Base-by-base conservation (phyloP, 768 basidiomycete genomes). In the Dacryopinax primogenitus region DNA sequence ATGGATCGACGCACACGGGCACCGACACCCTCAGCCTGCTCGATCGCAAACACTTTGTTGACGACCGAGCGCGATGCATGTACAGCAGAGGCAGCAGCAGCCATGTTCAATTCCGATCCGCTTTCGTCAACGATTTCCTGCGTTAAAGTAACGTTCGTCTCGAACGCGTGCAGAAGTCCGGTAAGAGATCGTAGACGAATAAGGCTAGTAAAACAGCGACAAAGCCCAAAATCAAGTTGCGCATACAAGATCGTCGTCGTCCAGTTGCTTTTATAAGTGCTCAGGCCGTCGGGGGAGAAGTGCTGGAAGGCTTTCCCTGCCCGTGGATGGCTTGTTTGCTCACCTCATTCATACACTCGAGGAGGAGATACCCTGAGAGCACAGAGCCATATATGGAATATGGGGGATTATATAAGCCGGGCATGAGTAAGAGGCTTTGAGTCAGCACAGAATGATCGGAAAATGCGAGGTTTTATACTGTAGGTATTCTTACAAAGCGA, bases 1-100 rank as follows among this genome's bases (percentile, higher is more conserved):
- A 97, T 96, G 41, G 87, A 89, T 62, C 95, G 80, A 66, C 92
- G 82, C 23, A 97, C 95, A 62, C 80, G 78, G 18, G 88, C 93
- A 4, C 91, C 91, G 1, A 77, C 87, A 9, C 93, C 87, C 78
- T 89, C 89, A 11, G 84, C 76, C 1, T 83, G 85, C 72, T 91
- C 90, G 18, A 86, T 77, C 0, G 93, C 86, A 12, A 87, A 77
- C 1, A 94, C 88, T 65, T 83, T 85, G 75, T 92, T 88, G 67
- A 84, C 72, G 23, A 92, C 86, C n/a, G 72, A 76, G 35, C 92
- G 85, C 21, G 75, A 74, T 6, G 67, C 62, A 16, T n/a, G 11
- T n/a, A 30, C 11, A 58, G 51, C 51, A 30, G 51, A 7, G 4
- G 51, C 51, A 32, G 51, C 51, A 58, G 51, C 26, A 32, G 51